Evolutionary conservation across 1,139 yeast genomes (phyloP), one percentile per base, ranked within the genome.

Genomic region (Candida sojae): DNA sequence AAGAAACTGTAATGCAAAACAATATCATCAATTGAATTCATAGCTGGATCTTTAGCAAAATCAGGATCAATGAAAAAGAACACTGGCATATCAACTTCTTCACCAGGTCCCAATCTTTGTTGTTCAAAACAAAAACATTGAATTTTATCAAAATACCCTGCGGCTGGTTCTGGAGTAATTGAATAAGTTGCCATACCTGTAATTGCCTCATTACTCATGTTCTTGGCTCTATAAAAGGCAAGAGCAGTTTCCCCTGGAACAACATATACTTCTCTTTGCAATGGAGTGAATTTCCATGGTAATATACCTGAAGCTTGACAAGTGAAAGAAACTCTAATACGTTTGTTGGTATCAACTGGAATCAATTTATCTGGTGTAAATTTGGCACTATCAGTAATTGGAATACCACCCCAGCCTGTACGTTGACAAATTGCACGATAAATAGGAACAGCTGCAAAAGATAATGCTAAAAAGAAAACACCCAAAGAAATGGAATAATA

Each of bases 101-200:
- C 99, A 6, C 98, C 98, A 1, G 97, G 97, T 49, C 86, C 80
- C 55, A 93, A 75, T 65, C 90, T 80, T 68, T 93, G 99, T 64
- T 93, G 99, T 70, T 93, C 99, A 64, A 95, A 93, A 64, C 99
- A 93, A 71, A 93, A 93, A 67, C 99, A 93, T 66, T 93, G 99
- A 61, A 93, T 93, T 68, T 93, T 93, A 71, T 90, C 89, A 73
- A 93, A 93, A 67, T 93, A 95, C 5, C 91, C 96, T 0, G 98
- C 96, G 8, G 95, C 96, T 58, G 88, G 92, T 57, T 93, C 98
- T 0, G 99, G 99, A 0, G 96, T 84, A 42, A 95, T 97, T 8
- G 96, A 88, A 66, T 92, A 92, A 0, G 98, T 91, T 5, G 99
- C 98, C 97, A 93, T 93, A 9, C 99, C 99, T 46, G 93, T 89